Base-by-base conservation (phyloP, 169 alveolate genomes). In the Plasmodium falciparum region DNA sequence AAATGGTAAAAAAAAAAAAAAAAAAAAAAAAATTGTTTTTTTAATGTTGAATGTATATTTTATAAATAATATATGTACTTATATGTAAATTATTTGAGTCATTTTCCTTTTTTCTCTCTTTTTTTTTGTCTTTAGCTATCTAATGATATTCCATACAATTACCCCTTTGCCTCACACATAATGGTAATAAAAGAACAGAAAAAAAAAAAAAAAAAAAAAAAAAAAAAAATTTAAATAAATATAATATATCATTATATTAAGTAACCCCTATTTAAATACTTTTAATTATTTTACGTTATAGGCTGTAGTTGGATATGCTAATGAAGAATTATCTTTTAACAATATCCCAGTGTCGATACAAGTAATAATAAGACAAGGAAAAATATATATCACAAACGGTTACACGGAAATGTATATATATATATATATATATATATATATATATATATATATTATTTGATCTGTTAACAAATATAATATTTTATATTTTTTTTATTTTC, bases 221-320 rank as follows among this genome's bases (percentile, higher is more conserved):
- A 33, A 33, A 33, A 33, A 5, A 33, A 33, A 3, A 11, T 52
- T 52, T 52, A 13, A 52, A 52, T 52, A 15, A 52, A 15, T 15
- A 52, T 11, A 50, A n/a, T 50, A 50, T n/a, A 50, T 50, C 39
- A 50, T 50, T 50, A 12, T 50, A 12, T 50, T 7, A 63, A 9
- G 29, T 20, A 58, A 1, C n/a, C 69, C 12, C 12, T 59, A 59
- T 52, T 12, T 52, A n/a, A 33, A 52, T n/a, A 3, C 15, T 59
- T 59, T 59, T 59, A 20, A 17, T 59, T 15, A 59, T 59, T 59
- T 59, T 20, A 59, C 7, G 6, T 59, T 13, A 3, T 13, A 80
- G 90, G 83, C 90, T 29, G 49, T 83, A 26, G 90, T 80, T 61
- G 90, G 90, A 52, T 80, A 67, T 67, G 90, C 90, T 49, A 80